These are phyloP conservation scores for Gossypium laxum DNA, from an alignment of 441 rosid species.

Conservation along the genomic window DNA sequence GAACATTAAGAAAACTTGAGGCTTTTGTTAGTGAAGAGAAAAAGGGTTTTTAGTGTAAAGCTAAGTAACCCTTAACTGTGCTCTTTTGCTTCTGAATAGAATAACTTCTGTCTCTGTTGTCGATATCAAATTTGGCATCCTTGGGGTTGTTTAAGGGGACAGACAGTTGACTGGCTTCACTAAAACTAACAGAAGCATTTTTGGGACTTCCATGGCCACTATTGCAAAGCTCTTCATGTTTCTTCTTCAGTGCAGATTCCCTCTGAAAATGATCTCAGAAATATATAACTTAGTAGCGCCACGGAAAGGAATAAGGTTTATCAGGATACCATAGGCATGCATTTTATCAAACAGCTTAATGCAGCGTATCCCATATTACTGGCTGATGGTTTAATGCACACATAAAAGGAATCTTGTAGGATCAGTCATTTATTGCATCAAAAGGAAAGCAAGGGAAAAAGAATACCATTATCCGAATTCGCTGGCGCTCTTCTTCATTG, in stretches of 20 bases:
- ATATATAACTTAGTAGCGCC: neutral
- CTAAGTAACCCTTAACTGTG: slow-evolving; percentile 42
- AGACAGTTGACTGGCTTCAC: slow-evolving; percentile 16
- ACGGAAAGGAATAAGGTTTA: neutral
- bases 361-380: neutral
- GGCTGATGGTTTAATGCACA: neutral
- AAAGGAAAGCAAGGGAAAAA: neutral
- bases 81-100: slow-evolving; percentile 20
- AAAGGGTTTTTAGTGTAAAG: slow-evolving; percentile 11
- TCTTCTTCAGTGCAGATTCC: slow-evolving; percentile 69
- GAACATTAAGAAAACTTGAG: slow-evolving; percentile 8
- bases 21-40: neutral
- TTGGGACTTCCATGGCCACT: slow-evolving; percentile 24
- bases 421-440: slow-evolving; percentile 1
- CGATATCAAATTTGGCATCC: slow-evolving; percentile 10
- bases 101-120: slow-evolving; percentile 16
- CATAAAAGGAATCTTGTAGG: neutral
- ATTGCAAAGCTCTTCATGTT: slow-evolving; percentile 40
- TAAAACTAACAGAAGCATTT: slow-evolving; percentile 18
- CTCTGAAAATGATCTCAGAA: slow-evolving; percentile 44
- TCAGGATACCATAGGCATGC: neutral
- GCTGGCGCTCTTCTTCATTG: slow-evolving; percentile 64
- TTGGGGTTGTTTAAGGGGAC: slow-evolving; percentile 7
- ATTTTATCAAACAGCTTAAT: neutral
- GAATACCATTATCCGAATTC: slow-evolving; percentile 39